A percentile compares a stretch with the other conserved stretches of the same genome.
phyloP scores from a whole-genome alignment of 495 filamentous ascomycete species.

The Neurospora sp. region DNA sequence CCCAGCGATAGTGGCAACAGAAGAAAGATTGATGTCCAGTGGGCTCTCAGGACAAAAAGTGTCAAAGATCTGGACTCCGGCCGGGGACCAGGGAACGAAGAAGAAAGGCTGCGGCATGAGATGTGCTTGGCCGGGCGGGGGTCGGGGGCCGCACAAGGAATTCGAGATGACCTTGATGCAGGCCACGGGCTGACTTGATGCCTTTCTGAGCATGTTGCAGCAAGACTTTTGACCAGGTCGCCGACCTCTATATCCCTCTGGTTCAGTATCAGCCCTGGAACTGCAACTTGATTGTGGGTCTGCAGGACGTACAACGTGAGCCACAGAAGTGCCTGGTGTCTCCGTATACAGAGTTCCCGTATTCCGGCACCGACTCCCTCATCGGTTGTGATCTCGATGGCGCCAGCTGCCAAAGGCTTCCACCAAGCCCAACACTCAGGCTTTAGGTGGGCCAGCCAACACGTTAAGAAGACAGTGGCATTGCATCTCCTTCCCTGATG shows the following conservation, averaged over 20 bases:
- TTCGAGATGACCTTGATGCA: neutral
- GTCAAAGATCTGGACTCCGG: neutral
- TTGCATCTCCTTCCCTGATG: neutral
- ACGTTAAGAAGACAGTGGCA: neutral
- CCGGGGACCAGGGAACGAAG: neutral
- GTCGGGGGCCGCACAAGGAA: neutral
- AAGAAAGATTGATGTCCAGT: neutral
- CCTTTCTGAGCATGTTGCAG: neutral
- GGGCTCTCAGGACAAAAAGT: neutral
- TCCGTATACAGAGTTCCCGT: neutral
- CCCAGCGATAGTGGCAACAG: constrained; percentile 8
- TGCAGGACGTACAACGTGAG: neutral
- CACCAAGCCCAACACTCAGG: neutral
- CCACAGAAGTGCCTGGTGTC: neutral
- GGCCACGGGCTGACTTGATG: neutral
- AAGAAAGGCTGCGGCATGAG: neutral
- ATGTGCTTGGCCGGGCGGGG: neutral
- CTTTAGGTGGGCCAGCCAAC: neutral
- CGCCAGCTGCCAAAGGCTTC: neutral
- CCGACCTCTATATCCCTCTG: neutral
- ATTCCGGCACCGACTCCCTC: neutral
- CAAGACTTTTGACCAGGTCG: neutral
- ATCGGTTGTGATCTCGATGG: neutral
- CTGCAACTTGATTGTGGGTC: neutral
- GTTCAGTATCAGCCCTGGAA: neutral